Evolutionary conservation across 352 stramenopile species (phyloP).

Genomic region (Elongisporangium prolatum): DNA sequence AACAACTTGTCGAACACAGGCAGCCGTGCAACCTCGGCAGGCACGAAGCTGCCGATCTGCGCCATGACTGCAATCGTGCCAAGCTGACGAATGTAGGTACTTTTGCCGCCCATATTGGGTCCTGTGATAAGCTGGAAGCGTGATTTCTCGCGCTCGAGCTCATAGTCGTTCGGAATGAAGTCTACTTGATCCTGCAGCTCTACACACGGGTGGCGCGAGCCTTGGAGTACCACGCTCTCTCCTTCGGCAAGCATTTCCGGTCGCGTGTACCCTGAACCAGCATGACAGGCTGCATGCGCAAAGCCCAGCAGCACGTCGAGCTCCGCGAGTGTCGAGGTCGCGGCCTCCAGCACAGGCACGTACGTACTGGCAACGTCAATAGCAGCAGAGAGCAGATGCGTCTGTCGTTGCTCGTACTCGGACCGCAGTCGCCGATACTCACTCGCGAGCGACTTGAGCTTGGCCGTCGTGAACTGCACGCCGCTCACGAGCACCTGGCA

Average conservation of each 20-base stretch:
- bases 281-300: conserved; percentile 92
- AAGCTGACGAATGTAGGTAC: conserved; percentile 97
- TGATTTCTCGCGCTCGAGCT: conserved; percentile 73
- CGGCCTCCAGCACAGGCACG: conserved; percentile 92
- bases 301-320: conserved; percentile 96
- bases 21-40: conserved; percentile 86
- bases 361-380: conserved; percentile 96
- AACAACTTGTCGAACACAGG: conserved; percentile 96
- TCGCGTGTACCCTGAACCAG: conserved; percentile 72
- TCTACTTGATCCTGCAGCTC: conserved; percentile 95
- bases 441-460: conserved; percentile 80
- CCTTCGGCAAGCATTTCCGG: conserved; percentile 53
- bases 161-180: conserved; percentile 99
- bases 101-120: conserved; percentile 99
- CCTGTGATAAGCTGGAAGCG: conserved; percentile 96
- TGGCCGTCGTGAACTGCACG: conserved; percentile 96
- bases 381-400: conserved; percentile 88
- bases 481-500: conserved; percentile 96
- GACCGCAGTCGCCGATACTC: conserved; percentile 80
- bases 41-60: conserved; percentile 97
- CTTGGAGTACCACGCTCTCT: conserved; percentile 65
- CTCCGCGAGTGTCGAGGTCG: conserved; percentile 81
- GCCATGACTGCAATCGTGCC: conserved; percentile 94
- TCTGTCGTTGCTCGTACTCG: conserved; percentile 92
- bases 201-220: conserved; percentile 96